Percentiles rank a stretch among this genome's conserved stretches.
Evolutionary conservation across 176 grass and related monocot genomes (phyloP).

Genomic region (Phyllostachys edulis): DNA sequence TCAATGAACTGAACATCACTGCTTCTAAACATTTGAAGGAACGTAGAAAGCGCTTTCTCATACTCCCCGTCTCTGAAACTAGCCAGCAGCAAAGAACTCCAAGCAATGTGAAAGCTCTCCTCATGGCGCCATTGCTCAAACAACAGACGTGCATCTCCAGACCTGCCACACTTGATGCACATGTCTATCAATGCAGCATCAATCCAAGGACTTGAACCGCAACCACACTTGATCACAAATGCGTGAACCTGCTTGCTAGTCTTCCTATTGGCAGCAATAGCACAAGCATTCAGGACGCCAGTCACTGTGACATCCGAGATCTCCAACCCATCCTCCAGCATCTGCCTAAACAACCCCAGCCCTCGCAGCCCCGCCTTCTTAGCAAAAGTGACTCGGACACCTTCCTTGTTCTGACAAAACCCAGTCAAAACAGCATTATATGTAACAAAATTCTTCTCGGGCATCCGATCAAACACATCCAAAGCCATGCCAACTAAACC

Average conservation of each 20-base stretch:
- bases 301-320: conserved; percentile 62
- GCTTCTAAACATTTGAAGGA: conserved; percentile 43
- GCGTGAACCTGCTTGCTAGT: conserved; percentile 63
- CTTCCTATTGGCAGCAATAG: conserved; percentile 56
- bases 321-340: conserved; percentile 52
- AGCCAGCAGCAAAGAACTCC: conserved; percentile 55
- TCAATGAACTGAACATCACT: conserved; percentile 37
- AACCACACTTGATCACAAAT: conserved; percentile 56
- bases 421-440: conserved; percentile 66
- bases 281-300: conserved; percentile 59
- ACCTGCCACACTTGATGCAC: conserved; percentile 55
- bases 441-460: conserved; percentile 55
- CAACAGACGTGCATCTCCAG: conserved; percentile 49
- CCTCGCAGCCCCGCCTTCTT: conserved; percentile 44
- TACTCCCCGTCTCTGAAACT: conserved; percentile 55
- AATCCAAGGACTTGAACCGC: conserved; percentile 56
- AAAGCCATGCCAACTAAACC: conserved; percentile 55
- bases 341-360: conserved; percentile 45
- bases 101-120: conserved; percentile 55
- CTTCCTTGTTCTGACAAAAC: conserved; percentile 63
- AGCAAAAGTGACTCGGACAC: conserved; percentile 39
- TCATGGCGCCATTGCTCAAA: conserved; percentile 48
- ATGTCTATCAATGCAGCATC: conserved; percentile 66
- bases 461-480: conserved; percentile 64
- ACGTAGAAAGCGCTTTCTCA: conserved; percentile 45